A percentile compares a stretch with the other conserved stretches of the same genome.
Conservation (phyloP, 2,329 filamentous ascomycete species). For the Sordariomycetes sp. region DNA sequence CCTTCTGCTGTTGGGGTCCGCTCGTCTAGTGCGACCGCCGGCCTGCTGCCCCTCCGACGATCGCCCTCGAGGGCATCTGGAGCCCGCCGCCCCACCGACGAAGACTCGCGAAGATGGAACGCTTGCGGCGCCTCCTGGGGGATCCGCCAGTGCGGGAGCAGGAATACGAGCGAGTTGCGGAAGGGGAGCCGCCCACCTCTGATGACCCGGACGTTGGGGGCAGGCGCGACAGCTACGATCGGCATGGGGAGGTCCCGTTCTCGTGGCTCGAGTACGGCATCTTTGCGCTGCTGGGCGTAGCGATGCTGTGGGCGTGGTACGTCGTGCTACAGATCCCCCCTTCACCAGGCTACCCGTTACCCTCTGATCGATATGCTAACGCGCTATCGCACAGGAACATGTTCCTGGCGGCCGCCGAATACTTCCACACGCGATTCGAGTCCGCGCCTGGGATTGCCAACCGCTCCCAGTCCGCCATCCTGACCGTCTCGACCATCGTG, state of each 20-base stretch:
- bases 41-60: not conserved
- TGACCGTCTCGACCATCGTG: conserved; percentile 75
- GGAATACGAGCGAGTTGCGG: conserved; percentile 8
- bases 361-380: not conserved
- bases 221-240: conserved; percentile 4
- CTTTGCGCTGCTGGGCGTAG: conserved; percentile 75
- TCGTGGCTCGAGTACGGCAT: conserved; percentile 80
- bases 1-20: too few relatives aligned
- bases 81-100: not conserved
- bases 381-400: conserved; percentile 67
- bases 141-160: not conserved
- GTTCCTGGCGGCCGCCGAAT: conserved; percentile 91
- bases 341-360: not conserved
- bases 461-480: conserved; percentile 84
- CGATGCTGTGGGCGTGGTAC: conserved; percentile 97
- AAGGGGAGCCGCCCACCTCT: conserved; percentile 4
- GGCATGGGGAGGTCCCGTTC: conserved; percentile 44
- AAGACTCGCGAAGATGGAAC: not conserved
- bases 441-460: conserved; percentile 58
- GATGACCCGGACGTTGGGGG: not conserved
- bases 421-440: conserved; percentile 77
- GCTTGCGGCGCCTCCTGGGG: not conserved
- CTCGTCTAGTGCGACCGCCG: not conserved
- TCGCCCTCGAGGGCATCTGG: not conserved
- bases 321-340: conserved; percentile 13